These are phyloP conservation scores for Ilex asprella DNA, from an alignment of 257 asterid genomes.

Conservation along the genomic window DNA sequence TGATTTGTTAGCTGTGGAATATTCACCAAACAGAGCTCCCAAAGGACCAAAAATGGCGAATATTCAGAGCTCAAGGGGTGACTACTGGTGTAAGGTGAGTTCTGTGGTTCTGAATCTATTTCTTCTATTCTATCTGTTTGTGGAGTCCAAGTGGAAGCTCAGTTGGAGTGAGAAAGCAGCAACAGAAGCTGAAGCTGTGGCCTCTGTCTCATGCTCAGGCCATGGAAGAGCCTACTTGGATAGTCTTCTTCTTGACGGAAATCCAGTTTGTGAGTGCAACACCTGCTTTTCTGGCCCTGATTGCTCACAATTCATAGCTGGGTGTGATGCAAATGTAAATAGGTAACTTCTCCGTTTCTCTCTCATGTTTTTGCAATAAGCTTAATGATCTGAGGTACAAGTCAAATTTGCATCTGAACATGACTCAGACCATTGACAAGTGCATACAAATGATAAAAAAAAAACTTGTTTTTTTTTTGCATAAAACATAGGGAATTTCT, in stretches of 20 bases:
- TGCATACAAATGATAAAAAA: too few species aligned
- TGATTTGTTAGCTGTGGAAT: too few species aligned
- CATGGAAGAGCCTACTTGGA: slow-evolving; percentile 59
- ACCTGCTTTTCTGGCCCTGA: slow-evolving; percentile 50
- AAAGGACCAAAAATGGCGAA: too few species aligned
- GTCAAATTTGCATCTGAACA: too few species aligned
- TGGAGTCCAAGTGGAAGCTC: slow-evolving; percentile 15
- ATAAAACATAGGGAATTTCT: background rate
- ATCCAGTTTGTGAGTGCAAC: slow-evolving; percentile 60
- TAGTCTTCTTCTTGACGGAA: slow-evolving; percentile 29
- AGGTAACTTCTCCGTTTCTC: slow-evolving; percentile 19
- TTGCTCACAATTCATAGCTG: slow-evolving; percentile 33
- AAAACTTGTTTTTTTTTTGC: background rate
- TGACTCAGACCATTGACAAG: background rate
- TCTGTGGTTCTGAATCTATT: slow-evolving; percentile 33
- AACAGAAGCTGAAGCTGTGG: slow-evolving; percentile 57
- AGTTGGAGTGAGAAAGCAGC: slow-evolving; percentile 59
- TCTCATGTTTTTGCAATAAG: background rate
- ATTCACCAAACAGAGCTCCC: too few species aligned
- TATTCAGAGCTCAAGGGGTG: too few species aligned
- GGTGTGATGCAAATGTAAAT: slow-evolving; percentile 48
- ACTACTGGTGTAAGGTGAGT: slow-evolving; percentile 3
- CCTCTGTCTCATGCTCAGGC: slow-evolving; percentile 40
- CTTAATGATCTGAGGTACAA: background rate
- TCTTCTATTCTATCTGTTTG: slow-evolving; percentile 1